A percentile compares a stretch with the other conserved stretches of the same genome.
These are phyloP conservation scores for Aspergillus aculeatinus DNA, from an alignment of 2,329 filamentous ascomycete species.

Conservation along the genomic window DNA sequence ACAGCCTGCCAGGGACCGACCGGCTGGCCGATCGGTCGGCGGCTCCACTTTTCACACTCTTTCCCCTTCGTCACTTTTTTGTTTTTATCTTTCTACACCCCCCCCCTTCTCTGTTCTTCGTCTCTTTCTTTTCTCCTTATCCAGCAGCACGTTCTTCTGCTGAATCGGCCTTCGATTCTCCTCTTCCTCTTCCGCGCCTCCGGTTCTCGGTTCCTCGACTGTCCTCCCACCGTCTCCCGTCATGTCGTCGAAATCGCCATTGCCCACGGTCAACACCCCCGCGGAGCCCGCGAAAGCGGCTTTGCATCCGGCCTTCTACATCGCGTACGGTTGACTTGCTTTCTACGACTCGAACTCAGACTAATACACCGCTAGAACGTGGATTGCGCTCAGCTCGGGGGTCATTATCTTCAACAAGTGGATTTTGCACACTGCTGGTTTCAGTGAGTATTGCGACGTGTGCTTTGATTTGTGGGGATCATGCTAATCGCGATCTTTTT, in stretches of 20 bases:
- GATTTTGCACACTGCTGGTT: constrained; percentile 80
- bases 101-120: background rate
- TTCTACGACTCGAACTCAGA: background rate
- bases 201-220: background rate
- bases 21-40: constrained; percentile 2
- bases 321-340: constrained; percentile 23
- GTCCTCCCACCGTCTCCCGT: background rate
- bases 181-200: background rate
- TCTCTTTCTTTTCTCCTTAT: background rate
- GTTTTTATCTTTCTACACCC: background rate
- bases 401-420: constrained; percentile 99
- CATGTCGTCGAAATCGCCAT: constrained; percentile 4
- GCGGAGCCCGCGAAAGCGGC: constrained; percentile 11
- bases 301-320: constrained; percentile 32
- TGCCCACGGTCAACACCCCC: constrained; percentile 6
- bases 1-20: background rate
- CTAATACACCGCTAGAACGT: constrained; percentile 58
- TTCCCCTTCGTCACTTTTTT: background rate
- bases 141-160: background rate
- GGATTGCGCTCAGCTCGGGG: constrained; percentile 87
- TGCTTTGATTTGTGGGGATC: background rate
- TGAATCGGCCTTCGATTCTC: background rate
- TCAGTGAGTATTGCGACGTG: constrained; percentile 58
- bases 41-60: background rate
- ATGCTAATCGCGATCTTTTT: constrained; percentile 13